Conservation (phyloP, 306 rosid genomes). For the Medicago ruthenica region DNA sequence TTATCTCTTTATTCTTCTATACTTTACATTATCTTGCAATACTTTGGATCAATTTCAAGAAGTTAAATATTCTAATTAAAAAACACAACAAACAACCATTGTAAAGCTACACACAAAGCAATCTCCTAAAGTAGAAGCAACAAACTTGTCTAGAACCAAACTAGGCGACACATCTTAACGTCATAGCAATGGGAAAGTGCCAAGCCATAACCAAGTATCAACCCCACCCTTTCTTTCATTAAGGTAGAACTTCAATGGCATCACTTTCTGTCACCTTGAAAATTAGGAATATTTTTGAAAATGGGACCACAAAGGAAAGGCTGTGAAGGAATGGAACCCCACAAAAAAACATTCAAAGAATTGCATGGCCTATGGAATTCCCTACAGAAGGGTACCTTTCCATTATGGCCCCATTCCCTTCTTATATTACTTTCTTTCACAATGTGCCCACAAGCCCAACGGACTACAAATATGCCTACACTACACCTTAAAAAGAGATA, state of each 20-base stretch:
- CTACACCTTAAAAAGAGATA: slow-evolving; percentile 32
- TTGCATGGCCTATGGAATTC: slow-evolving; percentile 37
- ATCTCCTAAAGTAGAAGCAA: slow-evolving; percentile 49
- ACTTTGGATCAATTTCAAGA: too few species aligned
- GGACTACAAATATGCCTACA: slow-evolving; percentile 40
- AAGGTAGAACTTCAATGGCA: slow-evolving; percentile 36
- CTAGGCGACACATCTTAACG: slow-evolving; percentile 39
- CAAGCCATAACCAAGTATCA: slow-evolving; percentile 12
- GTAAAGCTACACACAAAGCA: not conserved
- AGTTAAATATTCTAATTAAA: too few species aligned
- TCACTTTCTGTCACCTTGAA: slow-evolving; percentile 46
- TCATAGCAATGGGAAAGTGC: slow-evolving; percentile 33
- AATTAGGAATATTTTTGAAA: slow-evolving; percentile 7
- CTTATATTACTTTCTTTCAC: slow-evolving; percentile 17
- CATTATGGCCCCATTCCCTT: slow-evolving; percentile 31
- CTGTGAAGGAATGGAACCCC: slow-evolving; percentile 36
- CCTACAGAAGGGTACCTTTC: slow-evolving; percentile 44
- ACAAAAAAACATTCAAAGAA: slow-evolving; percentile 31
- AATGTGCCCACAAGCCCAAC: slow-evolving; percentile 57
- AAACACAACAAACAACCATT: not conserved
- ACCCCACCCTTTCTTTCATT: slow-evolving; percentile 32
- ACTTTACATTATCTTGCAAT: too few species aligned
- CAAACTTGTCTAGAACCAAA: slow-evolving; percentile 48
- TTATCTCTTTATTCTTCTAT: too few species aligned
- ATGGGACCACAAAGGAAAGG: slow-evolving; percentile 52